A percentile compares a stretch with the other conserved stretches of the same genome.
These are phyloP conservation scores for Patellifolia procumbens DNA, from an alignment of 179 eudicot species.

Conservation along the genomic window DNA sequence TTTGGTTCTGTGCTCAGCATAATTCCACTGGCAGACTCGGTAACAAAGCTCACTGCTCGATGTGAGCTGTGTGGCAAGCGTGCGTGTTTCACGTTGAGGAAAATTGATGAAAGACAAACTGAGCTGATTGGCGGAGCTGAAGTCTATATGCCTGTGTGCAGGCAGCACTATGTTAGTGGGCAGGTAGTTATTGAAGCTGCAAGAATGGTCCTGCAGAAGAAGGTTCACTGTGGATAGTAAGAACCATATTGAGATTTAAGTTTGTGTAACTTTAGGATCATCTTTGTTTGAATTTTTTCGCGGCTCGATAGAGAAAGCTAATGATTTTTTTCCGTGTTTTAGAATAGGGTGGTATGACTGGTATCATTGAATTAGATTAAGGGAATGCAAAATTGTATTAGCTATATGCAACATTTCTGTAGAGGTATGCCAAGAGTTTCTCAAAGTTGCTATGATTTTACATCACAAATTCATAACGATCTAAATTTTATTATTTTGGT, in stretches of 20 bases:
- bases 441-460: background rate
- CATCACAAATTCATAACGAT: background rate
- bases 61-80: conserved; percentile 83
- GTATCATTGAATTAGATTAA: background rate
- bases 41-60: conserved; percentile 80
- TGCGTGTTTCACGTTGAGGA: conserved; percentile 79
- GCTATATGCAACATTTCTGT: background rate
- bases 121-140: conserved; percentile 92
- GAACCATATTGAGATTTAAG: background rate
- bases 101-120: conserved; percentile 62
- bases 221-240: conserved; percentile 46
- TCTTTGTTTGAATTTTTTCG: too few relatives aligned
- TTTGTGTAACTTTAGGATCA: background rate
- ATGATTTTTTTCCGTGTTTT: too few relatives aligned
- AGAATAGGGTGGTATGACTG: too few relatives aligned
- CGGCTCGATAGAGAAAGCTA: too few relatives aligned
- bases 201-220: conserved; percentile 24
- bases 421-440: background rate
- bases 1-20: conserved; percentile 91
- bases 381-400: background rate
- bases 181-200: conserved; percentile 39
- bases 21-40: conserved; percentile 81
- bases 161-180: conserved; percentile 76
- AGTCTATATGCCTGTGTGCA: conserved; percentile 91
- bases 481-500: background rate